Evolutionary conservation across 2,329 filamentous ascomycete genomes (phyloP).

Genomic region (Sporothrix luriei): DNA sequence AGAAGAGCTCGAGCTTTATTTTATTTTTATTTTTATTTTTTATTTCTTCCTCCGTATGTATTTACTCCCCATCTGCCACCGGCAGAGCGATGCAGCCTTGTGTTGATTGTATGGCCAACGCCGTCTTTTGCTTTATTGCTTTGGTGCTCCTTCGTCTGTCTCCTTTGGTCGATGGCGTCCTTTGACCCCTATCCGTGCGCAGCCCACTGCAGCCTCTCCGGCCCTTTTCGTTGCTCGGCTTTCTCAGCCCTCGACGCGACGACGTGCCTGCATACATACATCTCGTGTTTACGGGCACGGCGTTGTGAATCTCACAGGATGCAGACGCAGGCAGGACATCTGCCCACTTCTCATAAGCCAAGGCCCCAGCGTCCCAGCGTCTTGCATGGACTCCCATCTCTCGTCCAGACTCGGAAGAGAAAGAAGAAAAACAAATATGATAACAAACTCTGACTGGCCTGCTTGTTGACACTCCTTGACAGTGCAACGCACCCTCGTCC

Average conservation of each 20-base stretch:
- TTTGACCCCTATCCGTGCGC: constrained; percentile 16
- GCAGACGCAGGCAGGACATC: neutral
- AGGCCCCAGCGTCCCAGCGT: constrained; percentile 3
- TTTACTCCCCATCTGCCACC: neutral
- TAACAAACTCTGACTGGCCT: neutral
- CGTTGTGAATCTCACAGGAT: neutral
- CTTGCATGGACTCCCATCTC: constrained; percentile 10
- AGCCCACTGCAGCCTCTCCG: neutral
- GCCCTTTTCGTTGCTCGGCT: neutral
- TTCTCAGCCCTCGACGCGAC: neutral
- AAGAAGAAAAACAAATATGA: neutral
- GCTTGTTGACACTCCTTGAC: neutral
- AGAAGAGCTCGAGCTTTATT: constrained; percentile 5
- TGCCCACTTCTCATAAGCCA: neutral
- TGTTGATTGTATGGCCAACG: neutral
- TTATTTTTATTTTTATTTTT: neutral
- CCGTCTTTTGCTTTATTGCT: neutral
- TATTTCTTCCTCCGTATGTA: no score
- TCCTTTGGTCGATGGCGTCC: neutral
- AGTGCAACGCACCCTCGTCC: constrained; percentile 3
- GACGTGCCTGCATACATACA: neutral
- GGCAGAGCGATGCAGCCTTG: constrained; percentile 16
- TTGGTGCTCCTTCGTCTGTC: neutral
- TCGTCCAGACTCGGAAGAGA: neutral
- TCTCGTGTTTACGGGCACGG: constrained; percentile 1